Conservation (phyloP, 768 basidiomycete genomes). For the Amanita muscaria region DNA sequence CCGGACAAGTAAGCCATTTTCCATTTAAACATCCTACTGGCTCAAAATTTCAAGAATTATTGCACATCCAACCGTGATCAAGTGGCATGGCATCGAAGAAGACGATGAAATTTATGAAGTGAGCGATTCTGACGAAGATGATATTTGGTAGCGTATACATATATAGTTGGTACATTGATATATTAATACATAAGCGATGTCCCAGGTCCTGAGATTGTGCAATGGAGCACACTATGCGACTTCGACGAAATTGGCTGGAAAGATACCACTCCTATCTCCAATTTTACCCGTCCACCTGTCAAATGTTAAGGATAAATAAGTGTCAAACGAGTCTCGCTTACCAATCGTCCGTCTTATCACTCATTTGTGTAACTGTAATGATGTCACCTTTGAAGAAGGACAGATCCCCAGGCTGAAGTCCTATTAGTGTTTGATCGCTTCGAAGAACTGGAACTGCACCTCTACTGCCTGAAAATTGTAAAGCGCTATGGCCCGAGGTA, state of each 20-base stretch:
- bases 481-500: slow-evolving; percentile 66
- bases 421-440: too few relatives aligned
- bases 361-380: slow-evolving; percentile 60
- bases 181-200: neutral
- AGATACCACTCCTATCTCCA: slow-evolving; percentile 51
- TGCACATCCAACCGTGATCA: slow-evolving; percentile 55
- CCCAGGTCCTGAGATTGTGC: neutral
- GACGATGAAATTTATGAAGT: slow-evolving; percentile 4
- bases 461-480: slow-evolving; percentile 69
- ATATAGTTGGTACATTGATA: slow-evolving; percentile 19
- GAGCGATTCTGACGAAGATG: slow-evolving; percentile 25
- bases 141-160: slow-evolving; percentile 26
- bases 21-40: neutral
- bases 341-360: slow-evolving; percentile 70
- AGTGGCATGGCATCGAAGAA: slow-evolving; percentile 37
- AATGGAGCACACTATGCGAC: slow-evolving; percentile 26
- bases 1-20: slow-evolving; percentile 50
- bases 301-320: neutral
- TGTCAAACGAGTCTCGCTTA: slow-evolving; percentile 13
- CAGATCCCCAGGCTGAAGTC: slow-evolving; percentile 67
- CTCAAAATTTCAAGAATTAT: slow-evolving; percentile 36
- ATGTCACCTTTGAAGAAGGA: slow-evolving; percentile 73
- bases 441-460: too few relatives aligned
- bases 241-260: slow-evolving; percentile 84
- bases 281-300: slow-evolving; percentile 74